Evolutionary conservation across 257 asterid genomes (phyloP), one percentile per base, ranked within the genome.

Genomic region (Fraxinus americana): DNA sequence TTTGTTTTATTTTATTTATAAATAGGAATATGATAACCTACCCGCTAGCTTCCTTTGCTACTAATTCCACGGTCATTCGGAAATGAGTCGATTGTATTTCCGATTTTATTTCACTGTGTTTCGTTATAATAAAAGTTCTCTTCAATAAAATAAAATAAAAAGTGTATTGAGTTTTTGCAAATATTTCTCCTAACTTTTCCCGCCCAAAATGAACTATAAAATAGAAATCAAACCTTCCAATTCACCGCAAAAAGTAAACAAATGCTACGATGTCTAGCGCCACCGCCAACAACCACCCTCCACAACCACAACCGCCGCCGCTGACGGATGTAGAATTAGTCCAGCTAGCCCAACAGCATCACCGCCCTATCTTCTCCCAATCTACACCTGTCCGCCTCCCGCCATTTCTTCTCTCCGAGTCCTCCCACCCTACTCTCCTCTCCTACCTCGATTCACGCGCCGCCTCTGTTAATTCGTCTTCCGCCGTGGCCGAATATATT

Each of bases 401-500:
- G 9, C 85, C 91, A 21, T 86, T 88, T 80, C 91, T 90, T 74
- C 92, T 89, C 75, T 78, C 86, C 11, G 83, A 76, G 68, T 76
- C 90, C 77, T 89, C 91, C 35, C 94, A 87, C 86, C 75, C 86
- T 34, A 81, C 84, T 38, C 86, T 92, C 67, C 38, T 92, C 81
- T 85, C 94, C 76, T 88, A 83, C 81, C 89, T 92, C 84, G 85
- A 87, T 54, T 79, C 93, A 12, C 97, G 92, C 78, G 90, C 93
- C 77, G 71, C 83, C 29, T 82, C 87, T 67, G 38, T 59, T 12
- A 81, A 79, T 73, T 79, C 93, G 14, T 79, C 96, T 68, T 23
- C 81, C 29, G 78, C 86, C 10, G 94, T 90, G 74, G 85, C 89
- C 73, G 92, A 89, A 17, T 92, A 89, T 74, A 83, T 84, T 76